These are phyloP conservation scores for Lipomyces chichibuensis DNA, from an alignment of 805 yeast genomes.

Conservation along the genomic window DNA sequence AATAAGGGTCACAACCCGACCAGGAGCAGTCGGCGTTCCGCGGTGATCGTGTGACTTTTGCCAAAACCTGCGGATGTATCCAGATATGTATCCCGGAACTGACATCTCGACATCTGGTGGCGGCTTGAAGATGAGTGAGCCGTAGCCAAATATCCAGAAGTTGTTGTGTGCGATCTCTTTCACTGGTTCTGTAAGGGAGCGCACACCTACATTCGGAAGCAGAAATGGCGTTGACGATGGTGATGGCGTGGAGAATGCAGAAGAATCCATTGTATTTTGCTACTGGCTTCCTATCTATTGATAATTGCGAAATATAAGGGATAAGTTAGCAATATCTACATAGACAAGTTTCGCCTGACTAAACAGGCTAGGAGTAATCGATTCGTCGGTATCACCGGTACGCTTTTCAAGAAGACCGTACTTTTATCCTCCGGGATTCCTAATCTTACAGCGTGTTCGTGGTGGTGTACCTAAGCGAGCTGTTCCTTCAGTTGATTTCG, in stretches of 20 bases:
- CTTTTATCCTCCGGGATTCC: neutral
- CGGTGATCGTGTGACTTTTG: slow-evolving; percentile 83
- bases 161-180: slow-evolving; percentile 22
- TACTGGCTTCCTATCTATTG: slow-evolving; percentile 77
- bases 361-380: neutral
- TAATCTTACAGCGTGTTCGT: too few relatives aligned
- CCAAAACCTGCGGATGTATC: slow-evolving; percentile 86
- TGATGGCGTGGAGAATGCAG: slow-evolving; percentile 52
- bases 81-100: slow-evolving; percentile 73
- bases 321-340: neutral
- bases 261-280: slow-evolving; percentile 47
- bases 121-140: slow-evolving; percentile 86
- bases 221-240: slow-evolving; percentile 56
- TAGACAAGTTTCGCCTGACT: slow-evolving; percentile 54
- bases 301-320: slow-evolving; percentile 51
- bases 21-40: slow-evolving; percentile 85
- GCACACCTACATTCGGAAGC: slow-evolving; percentile 42
- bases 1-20: slow-evolving; percentile 83
- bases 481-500: too few relatives aligned
- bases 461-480: too few relatives aligned
- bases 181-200: slow-evolving; percentile 21
- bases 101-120: slow-evolving; percentile 70
- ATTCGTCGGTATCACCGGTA: neutral
- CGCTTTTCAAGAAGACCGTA: neutral
- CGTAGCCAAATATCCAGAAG: slow-evolving; percentile 85